Conservation (phyloP, 1,284 basidiomycete genomes). For the Coniferiporia weirii region DNA sequence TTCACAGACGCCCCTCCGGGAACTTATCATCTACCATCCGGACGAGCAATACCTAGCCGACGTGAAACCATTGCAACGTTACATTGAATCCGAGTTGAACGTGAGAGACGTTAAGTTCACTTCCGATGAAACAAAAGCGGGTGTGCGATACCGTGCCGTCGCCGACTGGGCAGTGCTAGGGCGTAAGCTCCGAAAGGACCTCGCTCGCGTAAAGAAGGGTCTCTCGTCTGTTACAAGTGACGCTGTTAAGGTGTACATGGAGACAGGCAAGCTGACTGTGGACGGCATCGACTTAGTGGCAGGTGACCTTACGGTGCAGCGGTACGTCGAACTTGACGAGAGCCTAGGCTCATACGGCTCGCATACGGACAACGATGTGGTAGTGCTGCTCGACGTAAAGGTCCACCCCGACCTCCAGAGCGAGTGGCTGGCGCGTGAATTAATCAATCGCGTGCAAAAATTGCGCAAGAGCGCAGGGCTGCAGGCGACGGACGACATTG, state of each 20-base stretch:
- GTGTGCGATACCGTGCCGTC: constrained; percentile 86
- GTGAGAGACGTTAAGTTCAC: constrained; percentile 88
- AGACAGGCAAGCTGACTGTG: constrained; percentile 76
- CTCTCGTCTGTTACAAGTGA: constrained; percentile 81
- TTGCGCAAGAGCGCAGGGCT: constrained; percentile 94
- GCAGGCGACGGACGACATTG: constrained; percentile 91
- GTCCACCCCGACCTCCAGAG: constrained; percentile 83
- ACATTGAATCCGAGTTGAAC: constrained; percentile 95
- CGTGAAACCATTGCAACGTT: constrained; percentile 78
- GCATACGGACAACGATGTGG: constrained; percentile 92
- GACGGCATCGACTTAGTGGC: constrained; percentile 87
- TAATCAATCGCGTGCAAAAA: constrained; percentile 94
- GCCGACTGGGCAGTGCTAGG: constrained; percentile 98
- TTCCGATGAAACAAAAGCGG: constrained; percentile 81
- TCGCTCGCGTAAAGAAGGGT: constrained; percentile 86
- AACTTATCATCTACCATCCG: constrained; percentile 92
- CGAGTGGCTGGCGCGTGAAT: constrained; percentile 86
- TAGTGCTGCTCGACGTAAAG: constrained; percentile 87
- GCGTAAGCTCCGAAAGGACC: constrained; percentile 90
- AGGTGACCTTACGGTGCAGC: constrained; percentile 88
- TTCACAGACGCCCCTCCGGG: constrained; percentile 83
- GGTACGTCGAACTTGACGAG: constrained; percentile 80
- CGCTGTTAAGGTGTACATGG: constrained; percentile 76
- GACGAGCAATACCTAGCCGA: constrained; percentile 84
- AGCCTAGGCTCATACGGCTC: constrained; percentile 65